These are phyloP conservation scores for Lotmaria passim DNA, from an alignment of 208 protist species.

Conservation along the genomic window DNA sequence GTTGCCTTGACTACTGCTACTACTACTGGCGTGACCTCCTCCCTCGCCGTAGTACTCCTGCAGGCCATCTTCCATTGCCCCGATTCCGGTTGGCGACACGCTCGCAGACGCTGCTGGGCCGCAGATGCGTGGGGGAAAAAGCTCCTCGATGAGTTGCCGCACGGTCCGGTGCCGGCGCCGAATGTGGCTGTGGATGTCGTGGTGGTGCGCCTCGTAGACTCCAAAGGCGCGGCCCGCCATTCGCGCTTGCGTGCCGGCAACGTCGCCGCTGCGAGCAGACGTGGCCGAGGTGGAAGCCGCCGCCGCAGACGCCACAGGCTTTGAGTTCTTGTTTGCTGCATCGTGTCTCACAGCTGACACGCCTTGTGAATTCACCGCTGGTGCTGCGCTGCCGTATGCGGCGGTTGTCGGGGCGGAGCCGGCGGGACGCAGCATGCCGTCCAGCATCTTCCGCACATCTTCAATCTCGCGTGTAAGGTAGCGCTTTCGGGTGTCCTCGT, in stretches of 20 bases:
- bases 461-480: slow-evolving; percentile 31
- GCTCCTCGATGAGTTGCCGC: slow-evolving; percentile 78
- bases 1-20: neutral
- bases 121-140: slow-evolving; percentile 53
- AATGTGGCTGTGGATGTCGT: slow-evolving; percentile 11
- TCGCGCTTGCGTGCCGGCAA: neutral
- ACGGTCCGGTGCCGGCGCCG: slow-evolving; percentile 53
- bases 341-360: neutral
- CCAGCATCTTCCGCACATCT: slow-evolving; percentile 41
- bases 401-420: neutral
- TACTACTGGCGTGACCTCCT: neutral
- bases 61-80: slow-evolving; percentile 10
- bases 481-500: slow-evolving; percentile 33
- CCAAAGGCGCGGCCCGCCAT: slow-evolving; percentile 10
- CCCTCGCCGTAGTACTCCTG: slow-evolving; percentile 2
- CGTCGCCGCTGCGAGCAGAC: neutral
- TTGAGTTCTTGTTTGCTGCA: neutral
- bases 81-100: neutral
- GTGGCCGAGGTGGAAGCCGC: no score
- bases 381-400: neutral
- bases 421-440: slow-evolving; percentile 36
- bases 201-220: slow-evolving; percentile 5
- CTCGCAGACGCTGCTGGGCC: slow-evolving; percentile 8
- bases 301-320: no score
- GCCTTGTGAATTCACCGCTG: neutral